phyloP scores from a whole-genome alignment of 164 flowering plant genomes.

The Berberis vulgaris region DNA sequence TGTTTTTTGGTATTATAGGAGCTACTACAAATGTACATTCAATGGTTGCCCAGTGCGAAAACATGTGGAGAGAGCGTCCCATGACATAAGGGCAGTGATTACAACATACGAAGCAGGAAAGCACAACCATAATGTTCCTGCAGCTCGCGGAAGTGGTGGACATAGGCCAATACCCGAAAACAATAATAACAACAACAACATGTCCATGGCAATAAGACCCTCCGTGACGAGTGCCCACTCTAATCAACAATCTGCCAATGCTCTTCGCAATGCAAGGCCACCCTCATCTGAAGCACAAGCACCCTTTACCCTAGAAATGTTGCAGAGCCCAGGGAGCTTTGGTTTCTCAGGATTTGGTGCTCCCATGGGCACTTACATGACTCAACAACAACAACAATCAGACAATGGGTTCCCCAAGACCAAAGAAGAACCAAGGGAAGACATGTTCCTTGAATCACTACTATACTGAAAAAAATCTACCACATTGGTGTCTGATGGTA shows the following conservation, averaged over 20 bases:
- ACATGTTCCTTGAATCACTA: slow-evolving; percentile 22
- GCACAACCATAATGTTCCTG: slow-evolving; percentile 92
- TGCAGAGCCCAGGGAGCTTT: slow-evolving; percentile 16
- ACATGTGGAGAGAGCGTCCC: slow-evolving; percentile 80
- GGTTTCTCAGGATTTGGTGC: slow-evolving; percentile 17
- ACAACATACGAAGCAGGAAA: slow-evolving; percentile 90
- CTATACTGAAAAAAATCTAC: no score
- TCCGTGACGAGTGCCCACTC: slow-evolving; percentile 14
- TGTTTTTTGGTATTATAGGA: slow-evolving; percentile 32
- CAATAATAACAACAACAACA: slow-evolving; percentile 13
- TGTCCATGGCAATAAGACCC: slow-evolving; percentile 35
- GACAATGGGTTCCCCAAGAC: slow-evolving; percentile 6
- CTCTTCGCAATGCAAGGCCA: slow-evolving; percentile 10
- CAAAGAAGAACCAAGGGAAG: slow-evolving; percentile 34
- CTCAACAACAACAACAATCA: slow-evolving; percentile 7
- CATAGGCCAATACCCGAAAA: slow-evolving; percentile 23
- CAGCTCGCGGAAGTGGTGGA: slow-evolving; percentile 59
- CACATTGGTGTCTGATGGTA: no score
- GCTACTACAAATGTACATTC: slow-evolving; percentile 83
- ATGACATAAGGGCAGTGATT: slow-evolving; percentile 72
- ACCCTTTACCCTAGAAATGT: slow-evolving; percentile 45
- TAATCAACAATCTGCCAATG: slow-evolving; percentile 12
- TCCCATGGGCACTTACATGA: slow-evolving; percentile 8
- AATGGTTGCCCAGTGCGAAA: slow-evolving; percentile 74
- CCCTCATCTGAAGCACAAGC: slow-evolving; percentile 26